Percentiles rank a stretch among this genome's conserved stretches.
Evolutionary conservation across 345 rosid species (phyloP).

Genomic region (Triadica sebifera): DNA sequence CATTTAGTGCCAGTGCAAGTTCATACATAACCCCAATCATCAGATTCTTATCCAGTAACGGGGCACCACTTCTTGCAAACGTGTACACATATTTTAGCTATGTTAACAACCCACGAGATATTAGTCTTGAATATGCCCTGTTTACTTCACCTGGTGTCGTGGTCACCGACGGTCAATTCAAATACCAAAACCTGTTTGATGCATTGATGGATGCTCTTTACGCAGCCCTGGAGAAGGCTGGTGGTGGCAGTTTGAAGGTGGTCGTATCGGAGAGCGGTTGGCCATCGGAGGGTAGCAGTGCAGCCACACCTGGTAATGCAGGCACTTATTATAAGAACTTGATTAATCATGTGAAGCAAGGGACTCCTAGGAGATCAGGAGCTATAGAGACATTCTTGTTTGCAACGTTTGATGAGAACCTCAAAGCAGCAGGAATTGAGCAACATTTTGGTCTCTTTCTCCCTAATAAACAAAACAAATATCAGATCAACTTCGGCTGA

Average conservation of each 20-base stretch:
- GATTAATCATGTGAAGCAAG: slow-evolving; percentile 21
- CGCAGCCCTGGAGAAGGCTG: slow-evolving; percentile 25
- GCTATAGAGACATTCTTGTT: slow-evolving; percentile 20
- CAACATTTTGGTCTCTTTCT: slow-evolving; percentile 21
- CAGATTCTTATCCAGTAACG: slow-evolving; percentile 12
- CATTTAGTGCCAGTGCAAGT: slow-evolving; percentile 14
- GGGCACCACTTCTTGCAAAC: slow-evolving; percentile 28
- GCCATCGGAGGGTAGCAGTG: slow-evolving; percentile 25
- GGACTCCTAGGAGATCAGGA: slow-evolving; percentile 28
- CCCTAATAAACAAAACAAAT: slow-evolving; percentile 21
- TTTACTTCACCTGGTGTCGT: slow-evolving; percentile 17
- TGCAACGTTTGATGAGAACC: slow-evolving; percentile 28
- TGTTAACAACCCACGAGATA: neutral
- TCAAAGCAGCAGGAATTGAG: slow-evolving; percentile 11
- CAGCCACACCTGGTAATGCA: slow-evolving; percentile 19
- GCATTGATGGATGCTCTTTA: slow-evolving; percentile 20
- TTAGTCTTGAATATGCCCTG: slow-evolving; percentile 23
- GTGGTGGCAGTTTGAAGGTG: slow-evolving; percentile 5
- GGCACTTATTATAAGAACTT: slow-evolving; percentile 19
- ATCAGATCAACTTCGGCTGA: slow-evolving; percentile 12
- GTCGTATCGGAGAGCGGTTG: slow-evolving; percentile 33
- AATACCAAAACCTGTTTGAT: slow-evolving; percentile 30
- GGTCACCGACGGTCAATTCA: slow-evolving; percentile 13
- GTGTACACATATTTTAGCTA: slow-evolving; percentile 28
- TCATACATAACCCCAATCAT: slow-evolving; percentile 29